These are phyloP conservation scores for Aspergillus alliaceus DNA, from an alignment of 2,329 filamentous ascomycete species.

Conservation along the genomic window DNA sequence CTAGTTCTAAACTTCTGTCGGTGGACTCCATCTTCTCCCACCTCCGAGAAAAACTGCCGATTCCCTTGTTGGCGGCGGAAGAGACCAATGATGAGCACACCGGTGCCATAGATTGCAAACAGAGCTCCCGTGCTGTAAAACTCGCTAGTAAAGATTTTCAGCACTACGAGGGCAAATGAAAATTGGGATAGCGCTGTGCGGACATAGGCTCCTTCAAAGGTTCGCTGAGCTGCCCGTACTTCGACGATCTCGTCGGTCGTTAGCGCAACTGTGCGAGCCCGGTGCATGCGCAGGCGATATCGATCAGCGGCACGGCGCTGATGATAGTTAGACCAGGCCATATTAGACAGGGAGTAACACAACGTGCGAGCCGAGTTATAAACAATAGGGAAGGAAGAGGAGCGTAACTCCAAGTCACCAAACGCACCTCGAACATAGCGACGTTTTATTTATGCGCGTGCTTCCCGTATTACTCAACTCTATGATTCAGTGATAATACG, in stretches of 20 bases:
- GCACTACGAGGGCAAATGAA: constrained; percentile 88
- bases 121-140: constrained; percentile 97
- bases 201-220: constrained; percentile 96
- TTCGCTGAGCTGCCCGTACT: constrained; percentile 89
- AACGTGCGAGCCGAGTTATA: constrained; percentile 6
- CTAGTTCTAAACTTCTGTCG: constrained; percentile 65
- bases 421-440: constrained; percentile 31
- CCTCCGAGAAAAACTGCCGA: constrained; percentile 76
- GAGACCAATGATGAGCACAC: constrained; percentile 77
- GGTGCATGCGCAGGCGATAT: constrained; percentile 77
- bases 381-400: neutral
- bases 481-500: neutral
- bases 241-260: constrained; percentile 86
- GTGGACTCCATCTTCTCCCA: constrained; percentile 59
- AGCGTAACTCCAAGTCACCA: neutral
- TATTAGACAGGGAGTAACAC: neutral
- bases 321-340: constrained; percentile 7
- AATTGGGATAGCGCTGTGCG: constrained; percentile 93
- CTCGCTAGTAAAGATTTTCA: constrained; percentile 94
- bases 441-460: neutral
- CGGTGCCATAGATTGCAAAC: constrained; percentile 87
- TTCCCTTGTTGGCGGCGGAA: constrained; percentile 91
- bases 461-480: neutral
- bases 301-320: constrained; percentile 69
- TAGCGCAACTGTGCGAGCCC: constrained; percentile 78